A percentile compares a stretch with the other conserved stretches of the same genome.
These are phyloP conservation scores for Candida cerambycidarum DNA, from an alignment of 805 yeast species.

Conservation along the genomic window DNA sequence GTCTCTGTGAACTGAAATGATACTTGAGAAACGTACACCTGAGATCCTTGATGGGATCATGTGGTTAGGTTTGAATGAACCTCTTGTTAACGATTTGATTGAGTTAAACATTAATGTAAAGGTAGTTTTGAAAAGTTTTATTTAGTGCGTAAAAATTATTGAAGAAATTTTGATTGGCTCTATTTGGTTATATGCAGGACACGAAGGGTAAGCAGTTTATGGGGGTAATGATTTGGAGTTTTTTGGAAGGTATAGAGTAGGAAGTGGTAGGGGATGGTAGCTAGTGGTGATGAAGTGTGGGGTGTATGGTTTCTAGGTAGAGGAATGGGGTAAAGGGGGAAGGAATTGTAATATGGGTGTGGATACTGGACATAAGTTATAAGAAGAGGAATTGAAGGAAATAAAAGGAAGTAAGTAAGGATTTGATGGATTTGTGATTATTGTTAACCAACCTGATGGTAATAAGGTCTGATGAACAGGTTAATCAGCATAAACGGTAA, in stretches of 20 bases:
- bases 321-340: background rate
- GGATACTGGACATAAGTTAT: no score
- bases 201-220: background rate
- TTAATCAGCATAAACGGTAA: no score
- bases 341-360: no score
- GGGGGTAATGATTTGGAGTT: background rate
- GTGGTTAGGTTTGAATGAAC: constrained; percentile 1
- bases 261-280: background rate
- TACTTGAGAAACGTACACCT: constrained; percentile 29
- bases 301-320: background rate
- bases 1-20: constrained; percentile 70
- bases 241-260: background rate
- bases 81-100: background rate
- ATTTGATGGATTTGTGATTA: no score
- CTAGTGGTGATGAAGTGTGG: background rate
- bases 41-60: background rate
- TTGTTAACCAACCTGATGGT: no score
- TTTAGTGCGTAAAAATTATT: constrained; percentile 16
- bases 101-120: background rate
- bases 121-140: constrained; percentile 5
- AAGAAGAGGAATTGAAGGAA: no score
- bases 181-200: constrained; percentile 8
- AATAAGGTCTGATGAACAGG: no score
- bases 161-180: constrained; percentile 14
- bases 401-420: no score